A percentile compares a stretch with the other conserved stretches of the same genome.
phyloP scores from a whole-genome alignment of 495 filamentous ascomycete species.

The Annulohypoxylon stygium region DNA sequence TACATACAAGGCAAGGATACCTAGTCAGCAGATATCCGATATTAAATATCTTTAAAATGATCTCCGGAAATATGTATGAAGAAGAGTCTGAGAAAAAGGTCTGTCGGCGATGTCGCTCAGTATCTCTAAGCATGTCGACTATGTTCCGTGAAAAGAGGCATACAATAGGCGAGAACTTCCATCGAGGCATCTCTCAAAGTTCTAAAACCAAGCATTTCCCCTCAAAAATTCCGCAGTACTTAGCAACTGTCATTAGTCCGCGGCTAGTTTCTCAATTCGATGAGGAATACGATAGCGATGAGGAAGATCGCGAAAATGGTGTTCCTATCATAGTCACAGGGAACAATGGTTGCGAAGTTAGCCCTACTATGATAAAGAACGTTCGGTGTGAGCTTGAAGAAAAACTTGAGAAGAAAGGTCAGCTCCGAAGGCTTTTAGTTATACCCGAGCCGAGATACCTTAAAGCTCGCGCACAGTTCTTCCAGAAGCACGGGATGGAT shows the following conservation, averaged over 20 bases:
- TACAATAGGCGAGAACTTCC: not conserved
- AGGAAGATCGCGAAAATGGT: constrained; percentile 34
- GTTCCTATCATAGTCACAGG: constrained; percentile 21
- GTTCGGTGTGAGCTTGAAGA: not conserved
- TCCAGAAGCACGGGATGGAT: not conserved
- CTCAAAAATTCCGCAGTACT: not conserved
- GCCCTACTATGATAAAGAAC: not conserved
- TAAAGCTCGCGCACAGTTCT: constrained; percentile 4
- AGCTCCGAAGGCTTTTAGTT: not conserved
- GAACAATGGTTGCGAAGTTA: not conserved
- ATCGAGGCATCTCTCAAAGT: not conserved
- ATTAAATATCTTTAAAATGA: not conserved
- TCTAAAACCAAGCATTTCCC: not conserved
- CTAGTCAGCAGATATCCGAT: not conserved
- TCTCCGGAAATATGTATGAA: not conserved
- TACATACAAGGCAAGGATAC: not conserved
- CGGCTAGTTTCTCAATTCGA: not conserved
- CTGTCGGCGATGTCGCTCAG: not conserved
- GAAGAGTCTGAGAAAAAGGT: not conserved
- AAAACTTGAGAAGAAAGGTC: constrained; percentile 2
- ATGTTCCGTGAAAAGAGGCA: not conserved
- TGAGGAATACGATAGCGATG: constrained; percentile 31
- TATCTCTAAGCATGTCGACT: not conserved
- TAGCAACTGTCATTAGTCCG: not conserved
- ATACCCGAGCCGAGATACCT: constrained; percentile 10